Evolutionary conservation across 2,329 filamentous ascomycete genomes (phyloP), one percentile per base, ranked within the genome.

Genomic region (Venturia effusa): DNA sequence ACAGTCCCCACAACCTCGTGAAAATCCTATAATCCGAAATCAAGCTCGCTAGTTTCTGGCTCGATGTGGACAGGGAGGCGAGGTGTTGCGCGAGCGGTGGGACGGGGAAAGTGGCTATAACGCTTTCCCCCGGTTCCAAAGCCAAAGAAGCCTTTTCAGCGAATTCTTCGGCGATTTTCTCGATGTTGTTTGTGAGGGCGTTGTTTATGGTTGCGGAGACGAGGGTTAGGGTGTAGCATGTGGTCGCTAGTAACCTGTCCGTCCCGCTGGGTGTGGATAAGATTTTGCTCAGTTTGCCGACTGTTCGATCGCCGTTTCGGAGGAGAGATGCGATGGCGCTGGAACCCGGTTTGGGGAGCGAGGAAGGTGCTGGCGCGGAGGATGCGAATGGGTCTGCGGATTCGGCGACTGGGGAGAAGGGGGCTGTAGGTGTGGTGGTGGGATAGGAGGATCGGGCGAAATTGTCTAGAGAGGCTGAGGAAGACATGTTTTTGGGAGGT

Each of bases 1-100:
- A 70, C 69, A 92, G 73, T 0, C 85, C 87, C 88, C 90, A 96
- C 37, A 97, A 80, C 0, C 92, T 83, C 67, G 84, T 77, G 72
- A 92, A 90, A 65, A 86, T 88, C 66, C 89, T 81, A 66, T 86
- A 84, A 71, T 94, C 89, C 68, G 81, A 81, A 59, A 94, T 80
- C 62, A 93, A 78, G 40, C 76, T 80, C 22, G 86, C 84, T 7
- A 74, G 69, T 17, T 70, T 69, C 1, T 69, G 70, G 4, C 72
- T 71, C 11, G 64, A 24, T 15, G 4, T 59, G 10, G 43, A 27
- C 10, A 59, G 24, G 6, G 34, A 4, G 15, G 65, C 65, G 27
- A 63, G 54, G 19, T 32, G 0, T 70, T 66, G 30, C 74, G 69
- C 4, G 70, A 72, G 22, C 77, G 71, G 37, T 73, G 76, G 72